Conservation (phyloP, 192 early-diverging fungal species). For the Dispira parvispora region DNA sequence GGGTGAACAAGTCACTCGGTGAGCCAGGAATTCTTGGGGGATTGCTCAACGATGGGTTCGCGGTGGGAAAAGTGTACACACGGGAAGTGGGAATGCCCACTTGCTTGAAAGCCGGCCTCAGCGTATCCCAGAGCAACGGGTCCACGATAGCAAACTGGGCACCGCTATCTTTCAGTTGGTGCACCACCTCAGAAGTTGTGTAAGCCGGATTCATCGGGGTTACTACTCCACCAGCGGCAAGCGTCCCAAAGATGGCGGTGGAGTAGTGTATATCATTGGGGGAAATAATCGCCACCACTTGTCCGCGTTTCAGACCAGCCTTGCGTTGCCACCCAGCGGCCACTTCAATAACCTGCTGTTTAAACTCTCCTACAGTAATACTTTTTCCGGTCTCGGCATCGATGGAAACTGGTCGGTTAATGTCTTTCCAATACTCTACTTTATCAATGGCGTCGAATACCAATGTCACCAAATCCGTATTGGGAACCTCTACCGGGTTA, state of each 20-base stretch:
- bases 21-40: not conserved
- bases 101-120: not conserved
- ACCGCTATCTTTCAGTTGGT: slow-evolving; percentile 53
- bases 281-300: slow-evolving; percentile 8
- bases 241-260: slow-evolving; percentile 37
- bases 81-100: not conserved
- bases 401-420: slow-evolving; percentile 19
- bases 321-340: slow-evolving; percentile 11
- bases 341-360: slow-evolving; percentile 47
- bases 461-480: too few species aligned
- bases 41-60: not conserved
- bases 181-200: slow-evolving; percentile 55
- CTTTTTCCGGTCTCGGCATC: slow-evolving; percentile 42
- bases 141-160: slow-evolving; percentile 47
- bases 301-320: not conserved
- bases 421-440: slow-evolving; percentile 10
- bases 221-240: slow-evolving; percentile 48
- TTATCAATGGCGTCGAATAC: too few species aligned
- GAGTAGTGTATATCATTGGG: slow-evolving; percentile 29
- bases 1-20: not conserved
- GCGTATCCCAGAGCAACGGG: not conserved
- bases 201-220: slow-evolving; percentile 74
- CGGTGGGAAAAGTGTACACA: not conserved
- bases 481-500: too few species aligned
- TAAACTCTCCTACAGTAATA: slow-evolving; percentile 30